These are phyloP conservation scores for Acanthamoeba triangularis DNA, from an alignment of 208 protist species.

Conservation along the genomic window DNA sequence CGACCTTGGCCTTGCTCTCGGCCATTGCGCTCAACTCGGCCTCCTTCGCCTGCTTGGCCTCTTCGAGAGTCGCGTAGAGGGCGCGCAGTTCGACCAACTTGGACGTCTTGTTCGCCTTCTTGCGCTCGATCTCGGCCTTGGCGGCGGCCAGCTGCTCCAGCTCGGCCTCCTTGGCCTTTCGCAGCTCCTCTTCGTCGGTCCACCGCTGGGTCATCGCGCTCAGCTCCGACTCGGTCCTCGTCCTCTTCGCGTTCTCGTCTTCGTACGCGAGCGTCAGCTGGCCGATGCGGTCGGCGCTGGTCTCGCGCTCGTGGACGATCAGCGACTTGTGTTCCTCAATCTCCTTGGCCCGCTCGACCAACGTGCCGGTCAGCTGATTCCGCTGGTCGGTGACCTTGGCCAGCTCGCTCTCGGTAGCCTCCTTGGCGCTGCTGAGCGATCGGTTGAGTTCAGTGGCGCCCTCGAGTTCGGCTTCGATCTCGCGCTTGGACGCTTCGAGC, in stretches of 20 bases:
- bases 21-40: background rate
- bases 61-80: background rate
- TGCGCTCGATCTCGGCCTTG: background rate
- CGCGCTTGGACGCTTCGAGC: background rate
- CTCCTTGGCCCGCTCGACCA: background rate
- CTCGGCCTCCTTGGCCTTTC: slow-evolving; percentile 37
- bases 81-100: background rate
- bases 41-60: background rate
- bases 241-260: background rate
- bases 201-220: background rate
- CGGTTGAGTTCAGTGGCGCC: background rate
- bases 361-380: background rate
- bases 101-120: slow-evolving; percentile 5
- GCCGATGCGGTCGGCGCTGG: background rate
- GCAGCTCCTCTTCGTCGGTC: background rate
- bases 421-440: background rate
- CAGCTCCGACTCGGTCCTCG: background rate
- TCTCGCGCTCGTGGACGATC: background rate
- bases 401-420: background rate
- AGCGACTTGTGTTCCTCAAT: background rate
- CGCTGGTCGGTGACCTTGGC: background rate
- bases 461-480: background rate
- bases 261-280: background rate
- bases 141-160: background rate
- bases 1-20: no score